phyloP scores from a whole-genome alignment of 2,329 filamentous ascomycete genomes.

The Dactylellina leptospora region DNA sequence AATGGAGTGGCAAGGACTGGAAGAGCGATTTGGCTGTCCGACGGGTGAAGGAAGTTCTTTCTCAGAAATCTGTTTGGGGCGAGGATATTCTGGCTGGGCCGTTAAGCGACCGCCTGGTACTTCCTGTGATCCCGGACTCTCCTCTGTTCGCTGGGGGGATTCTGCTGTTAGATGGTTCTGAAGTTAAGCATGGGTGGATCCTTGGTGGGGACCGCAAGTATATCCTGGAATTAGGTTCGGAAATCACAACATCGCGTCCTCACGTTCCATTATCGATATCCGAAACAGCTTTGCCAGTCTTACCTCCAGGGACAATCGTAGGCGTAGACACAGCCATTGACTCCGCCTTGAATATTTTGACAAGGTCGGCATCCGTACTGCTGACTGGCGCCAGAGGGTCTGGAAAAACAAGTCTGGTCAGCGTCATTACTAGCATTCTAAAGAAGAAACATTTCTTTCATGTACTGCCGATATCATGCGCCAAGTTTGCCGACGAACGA shows the following conservation, averaged over 20 bases:
- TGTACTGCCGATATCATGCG: conserved; percentile 55
- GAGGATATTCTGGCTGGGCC: conserved; percentile 78
- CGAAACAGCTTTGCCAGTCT: conserved; percentile 33
- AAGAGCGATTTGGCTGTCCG: conserved; percentile 56
- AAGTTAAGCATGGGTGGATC: conserved; percentile 70
- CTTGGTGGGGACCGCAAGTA: conserved; percentile 64
- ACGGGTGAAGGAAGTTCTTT: conserved; percentile 55
- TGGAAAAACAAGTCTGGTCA: conserved; percentile 84
- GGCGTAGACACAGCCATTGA: conserved; percentile 81
- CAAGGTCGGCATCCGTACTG: conserved; percentile 86
- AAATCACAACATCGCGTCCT: conserved; percentile 56
- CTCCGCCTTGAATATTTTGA: conserved; percentile 77
- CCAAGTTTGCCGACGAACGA: conserved; percentile 80
- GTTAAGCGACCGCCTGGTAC: conserved; percentile 84
- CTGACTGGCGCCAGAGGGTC: conserved; percentile 88
- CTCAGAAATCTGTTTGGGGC: conserved; percentile 54
- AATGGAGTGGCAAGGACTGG: conserved; percentile 56
- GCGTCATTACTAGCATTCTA: conserved; percentile 77
- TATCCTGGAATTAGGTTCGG: conserved; percentile 43
- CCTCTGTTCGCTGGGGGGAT: conserved; percentile 74
- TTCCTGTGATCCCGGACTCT: conserved; percentile 69
- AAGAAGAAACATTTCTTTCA: conserved; percentile 56
- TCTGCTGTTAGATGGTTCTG: conserved; percentile 72
- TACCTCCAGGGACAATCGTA: conserved; percentile 67
- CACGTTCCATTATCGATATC: conserved; percentile 60